Conservation (phyloP, 768 basidiomycete genomes). For the Mycena crocata region DNA sequence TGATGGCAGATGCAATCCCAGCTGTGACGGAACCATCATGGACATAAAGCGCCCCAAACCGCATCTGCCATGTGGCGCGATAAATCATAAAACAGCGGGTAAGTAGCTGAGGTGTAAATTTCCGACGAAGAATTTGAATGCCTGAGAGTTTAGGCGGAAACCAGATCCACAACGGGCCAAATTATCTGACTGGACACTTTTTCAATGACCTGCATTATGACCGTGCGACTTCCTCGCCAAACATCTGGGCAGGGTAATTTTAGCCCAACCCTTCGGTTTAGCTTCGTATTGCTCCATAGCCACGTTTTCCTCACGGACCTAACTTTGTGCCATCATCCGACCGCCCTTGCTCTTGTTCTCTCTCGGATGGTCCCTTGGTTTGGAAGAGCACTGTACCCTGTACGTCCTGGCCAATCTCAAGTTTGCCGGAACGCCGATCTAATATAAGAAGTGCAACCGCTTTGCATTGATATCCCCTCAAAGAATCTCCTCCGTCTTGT, state of each 20-base stretch:
- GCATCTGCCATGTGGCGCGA: constrained; percentile 3
- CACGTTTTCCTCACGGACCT: constrained; percentile 31
- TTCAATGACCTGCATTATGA: not conserved
- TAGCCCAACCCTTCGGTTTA: constrained; percentile 23
- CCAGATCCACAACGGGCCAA: constrained; percentile 7
- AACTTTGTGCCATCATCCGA: constrained; percentile 27
- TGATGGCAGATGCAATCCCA: constrained; percentile 19
- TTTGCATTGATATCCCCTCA: constrained; percentile 13
- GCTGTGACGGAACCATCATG: constrained; percentile 6
- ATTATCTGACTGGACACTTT: constrained; percentile 3
- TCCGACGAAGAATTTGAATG: constrained; percentile 16
- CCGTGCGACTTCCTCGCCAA: constrained; percentile 26
- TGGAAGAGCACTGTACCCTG: constrained; percentile 25
- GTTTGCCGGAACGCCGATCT: constrained; percentile 25
- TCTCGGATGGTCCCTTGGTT: constrained; percentile 28
- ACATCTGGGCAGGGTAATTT: constrained; percentile 16
- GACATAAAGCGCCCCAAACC: constrained; percentile 15
- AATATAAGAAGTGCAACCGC: constrained; percentile 20
- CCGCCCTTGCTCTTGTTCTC: constrained; percentile 29
- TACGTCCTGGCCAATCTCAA: constrained; percentile 24
- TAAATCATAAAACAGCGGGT: no score
- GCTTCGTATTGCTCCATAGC: constrained; percentile 24
- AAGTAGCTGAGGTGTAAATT: constrained; percentile 15
- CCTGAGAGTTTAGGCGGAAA: constrained; percentile 23
- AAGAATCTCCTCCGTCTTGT: not conserved